A percentile compares a stretch with the other conserved stretches of the same genome.
Conservation (phyloP, 2,329 filamentous ascomycete species). For the Colletotrichum eremochloae region DNA sequence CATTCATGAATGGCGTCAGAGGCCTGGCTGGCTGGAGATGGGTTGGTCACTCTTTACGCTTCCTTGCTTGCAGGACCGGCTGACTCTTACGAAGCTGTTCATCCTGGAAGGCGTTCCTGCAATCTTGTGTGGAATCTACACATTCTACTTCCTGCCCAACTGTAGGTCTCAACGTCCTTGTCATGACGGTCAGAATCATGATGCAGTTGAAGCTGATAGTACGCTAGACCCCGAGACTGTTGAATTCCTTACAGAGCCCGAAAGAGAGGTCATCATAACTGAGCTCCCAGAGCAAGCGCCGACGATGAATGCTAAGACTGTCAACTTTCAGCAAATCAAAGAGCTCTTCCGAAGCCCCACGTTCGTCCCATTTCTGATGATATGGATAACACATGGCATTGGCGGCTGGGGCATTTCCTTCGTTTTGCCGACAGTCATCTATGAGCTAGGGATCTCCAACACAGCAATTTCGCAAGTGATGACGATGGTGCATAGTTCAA, state of each 20-base stretch:
- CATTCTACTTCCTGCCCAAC: slow-evolving; percentile 46
- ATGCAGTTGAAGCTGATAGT: background rate
- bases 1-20: slow-evolving; percentile 46
- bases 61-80: background rate
- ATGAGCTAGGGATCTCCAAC: slow-evolving; percentile 47
- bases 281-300: slow-evolving; percentile 46
- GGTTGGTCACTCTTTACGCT: slow-evolving; percentile 18
- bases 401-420: slow-evolving; percentile 49
- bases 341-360: slow-evolving; percentile 44
- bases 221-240: slow-evolving; percentile 45
- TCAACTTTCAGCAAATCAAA: slow-evolving; percentile 44
- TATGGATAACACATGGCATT: slow-evolving; percentile 49
- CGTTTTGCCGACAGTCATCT: slow-evolving; percentile 48
- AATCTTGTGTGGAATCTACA: slow-evolving; percentile 45
- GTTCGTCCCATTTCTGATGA: slow-evolving; percentile 45
- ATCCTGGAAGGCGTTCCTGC: slow-evolving; percentile 48
- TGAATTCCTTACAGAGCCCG: slow-evolving; percentile 43
- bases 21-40: slow-evolving; percentile 48
- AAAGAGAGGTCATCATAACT: slow-evolving; percentile 42
- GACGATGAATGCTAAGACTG: slow-evolving; percentile 44
- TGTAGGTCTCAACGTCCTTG: slow-evolving; percentile 33
- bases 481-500: slow-evolving; percentile 44
- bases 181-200: background rate
- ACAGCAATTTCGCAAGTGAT: slow-evolving; percentile 48
- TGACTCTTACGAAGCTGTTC: slow-evolving; percentile 43